Evolutionary conservation across 179 eudicot genomes (phyloP).

Genomic region (Sideroxylon spinosum): DNA sequence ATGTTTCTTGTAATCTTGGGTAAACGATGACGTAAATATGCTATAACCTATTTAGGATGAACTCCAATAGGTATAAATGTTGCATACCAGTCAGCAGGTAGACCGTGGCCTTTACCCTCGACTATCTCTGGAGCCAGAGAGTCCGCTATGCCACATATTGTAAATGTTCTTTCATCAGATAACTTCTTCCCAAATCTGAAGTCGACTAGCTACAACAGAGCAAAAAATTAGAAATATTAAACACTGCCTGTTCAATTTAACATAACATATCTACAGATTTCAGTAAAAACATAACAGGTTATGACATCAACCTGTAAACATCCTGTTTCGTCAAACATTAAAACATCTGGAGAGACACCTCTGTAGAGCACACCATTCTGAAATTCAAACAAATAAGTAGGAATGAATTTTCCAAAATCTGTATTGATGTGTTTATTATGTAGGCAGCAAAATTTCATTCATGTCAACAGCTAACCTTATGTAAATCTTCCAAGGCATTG

Average conservation of each 20-base stretch:
- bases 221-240: slow-evolving; percentile 7
- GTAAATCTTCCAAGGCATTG: slow-evolving; percentile 64
- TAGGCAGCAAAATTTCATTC: neutral
- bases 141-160: slow-evolving; percentile 84
- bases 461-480: slow-evolving; percentile 47
- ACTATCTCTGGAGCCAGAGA: slow-evolving; percentile 94
- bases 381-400: slow-evolving; percentile 1
- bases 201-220: slow-evolving; percentile 66
- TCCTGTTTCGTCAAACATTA: slow-evolving; percentile 79
- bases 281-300: neutral
- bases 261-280: neutral
- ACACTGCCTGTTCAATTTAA: neutral
- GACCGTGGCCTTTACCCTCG: slow-evolving; percentile 85
- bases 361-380: slow-evolving; percentile 82
- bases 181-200: slow-evolving; percentile 87
- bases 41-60: neutral
- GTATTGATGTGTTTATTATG: neutral
- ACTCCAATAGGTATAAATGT: neutral
- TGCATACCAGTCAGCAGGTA: slow-evolving; percentile 86
- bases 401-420: neutral
- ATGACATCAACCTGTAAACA: slow-evolving; percentile 55
- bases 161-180: slow-evolving; percentile 70
- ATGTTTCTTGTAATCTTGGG: neutral
- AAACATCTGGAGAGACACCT: slow-evolving; percentile 89
- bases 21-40: neutral